These are phyloP conservation scores for Sporothrix protearum DNA, from an alignment of 2,329 filamentous ascomycete species.

Conservation along the genomic window DNA sequence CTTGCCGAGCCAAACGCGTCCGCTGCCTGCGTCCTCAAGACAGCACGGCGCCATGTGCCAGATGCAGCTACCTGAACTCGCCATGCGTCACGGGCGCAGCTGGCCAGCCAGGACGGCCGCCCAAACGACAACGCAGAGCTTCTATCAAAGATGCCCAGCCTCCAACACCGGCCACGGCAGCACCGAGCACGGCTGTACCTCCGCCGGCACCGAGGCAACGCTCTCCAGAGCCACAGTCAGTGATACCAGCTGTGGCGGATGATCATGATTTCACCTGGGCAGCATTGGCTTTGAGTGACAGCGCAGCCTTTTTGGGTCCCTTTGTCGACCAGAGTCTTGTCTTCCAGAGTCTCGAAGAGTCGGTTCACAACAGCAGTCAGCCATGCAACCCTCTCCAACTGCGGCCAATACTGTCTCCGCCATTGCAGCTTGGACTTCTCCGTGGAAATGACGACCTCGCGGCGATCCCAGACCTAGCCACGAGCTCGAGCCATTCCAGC, in stretches of 20 bases:
- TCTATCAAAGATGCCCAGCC: neutral
- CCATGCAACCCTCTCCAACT: neutral
- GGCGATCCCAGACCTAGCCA: neutral
- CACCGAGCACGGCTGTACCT: neutral
- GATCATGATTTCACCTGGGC: neutral
- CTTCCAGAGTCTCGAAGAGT: neutral
- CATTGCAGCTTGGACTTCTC: neutral
- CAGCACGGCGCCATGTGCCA: constrained; percentile 14
- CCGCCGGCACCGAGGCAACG: neutral
- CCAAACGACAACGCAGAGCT: neutral
- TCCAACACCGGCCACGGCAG: neutral
- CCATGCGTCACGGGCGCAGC: constrained; percentile 6
- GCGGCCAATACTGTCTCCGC: neutral
- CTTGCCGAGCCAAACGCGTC: constrained; percentile 6
- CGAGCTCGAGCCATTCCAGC: neutral
- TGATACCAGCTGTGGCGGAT: neutral
- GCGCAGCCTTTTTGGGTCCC: neutral
- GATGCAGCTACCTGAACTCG: neutral
- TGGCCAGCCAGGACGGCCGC: constrained; percentile 11
- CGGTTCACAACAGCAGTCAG: neutral
- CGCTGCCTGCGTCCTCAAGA: constrained; percentile 8
- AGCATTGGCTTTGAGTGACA: neutral
- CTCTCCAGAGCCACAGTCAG: neutral
- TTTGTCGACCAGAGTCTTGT: neutral
- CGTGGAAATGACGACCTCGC: neutral